Evolutionary conservation across 2,329 filamentous ascomycete species (phyloP).

Genomic region (Cytospora mali): DNA sequence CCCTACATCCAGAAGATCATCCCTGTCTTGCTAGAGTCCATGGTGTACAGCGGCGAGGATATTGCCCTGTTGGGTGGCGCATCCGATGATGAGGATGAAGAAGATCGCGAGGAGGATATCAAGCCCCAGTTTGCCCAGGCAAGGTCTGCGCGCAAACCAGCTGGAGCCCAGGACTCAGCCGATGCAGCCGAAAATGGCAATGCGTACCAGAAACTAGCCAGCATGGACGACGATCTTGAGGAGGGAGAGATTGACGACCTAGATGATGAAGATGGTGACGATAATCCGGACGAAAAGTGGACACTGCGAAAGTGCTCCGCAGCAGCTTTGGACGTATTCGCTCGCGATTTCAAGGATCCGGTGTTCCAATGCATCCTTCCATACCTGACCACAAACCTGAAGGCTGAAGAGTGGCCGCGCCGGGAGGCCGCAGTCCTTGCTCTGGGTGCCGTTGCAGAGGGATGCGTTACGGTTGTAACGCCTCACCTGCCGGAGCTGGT

Average conservation of each 20-base stretch:
- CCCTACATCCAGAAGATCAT: conserved; percentile 85
- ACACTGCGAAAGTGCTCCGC: conserved; percentile 96
- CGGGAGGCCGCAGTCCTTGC: conserved; percentile 93
- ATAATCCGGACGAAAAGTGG: conserved; percentile 89
- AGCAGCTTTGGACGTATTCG: conserved; percentile 90
- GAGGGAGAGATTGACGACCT: conserved; percentile 85
- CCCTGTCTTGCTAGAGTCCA: conserved; percentile 86
- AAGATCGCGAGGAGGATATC: conserved; percentile 88
- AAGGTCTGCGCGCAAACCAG: conserved; percentile 57
- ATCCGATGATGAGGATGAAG: conserved; percentile 86
- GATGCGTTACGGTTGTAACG: conserved; percentile 85
- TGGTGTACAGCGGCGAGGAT: conserved; percentile 96
- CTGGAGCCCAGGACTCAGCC: conserved; percentile 53
- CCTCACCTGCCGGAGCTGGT: conserved; percentile 90
- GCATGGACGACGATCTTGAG: conserved; percentile 74
- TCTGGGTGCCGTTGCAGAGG: conserved; percentile 91
- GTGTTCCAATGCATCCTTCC: conserved; percentile 93
- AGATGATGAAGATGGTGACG: conserved; percentile 74
- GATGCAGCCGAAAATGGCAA: conserved; percentile 57
- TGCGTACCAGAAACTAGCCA: conserved; percentile 56
- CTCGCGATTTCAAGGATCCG: conserved; percentile 81
- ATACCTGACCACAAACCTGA: conserved; percentile 87
- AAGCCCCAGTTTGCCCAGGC: conserved; percentile 87
- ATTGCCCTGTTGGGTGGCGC: conserved; percentile 82
- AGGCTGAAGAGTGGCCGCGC: conserved; percentile 86